Conservation (phyloP, 2,329 filamentous ascomycete genomes). For the Cylindrodendrum hubeiense region DNA sequence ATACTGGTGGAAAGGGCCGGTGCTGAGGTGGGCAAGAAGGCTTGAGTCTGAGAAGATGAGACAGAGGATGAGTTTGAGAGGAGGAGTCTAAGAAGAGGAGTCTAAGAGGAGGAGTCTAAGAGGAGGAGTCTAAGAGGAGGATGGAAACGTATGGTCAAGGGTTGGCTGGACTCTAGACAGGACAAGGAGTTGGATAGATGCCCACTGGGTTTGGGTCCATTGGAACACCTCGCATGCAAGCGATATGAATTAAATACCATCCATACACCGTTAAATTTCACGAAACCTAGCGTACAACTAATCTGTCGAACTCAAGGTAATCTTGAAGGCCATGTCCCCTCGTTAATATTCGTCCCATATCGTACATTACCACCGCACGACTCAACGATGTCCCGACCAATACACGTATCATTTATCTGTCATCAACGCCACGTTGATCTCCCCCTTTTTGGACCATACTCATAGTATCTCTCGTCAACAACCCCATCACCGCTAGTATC, state of each 20-base stretch:
- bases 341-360: not conserved
- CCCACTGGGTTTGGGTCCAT: not conserved
- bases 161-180: not conserved
- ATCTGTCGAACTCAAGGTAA: not conserved
- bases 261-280: not conserved
- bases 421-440: conserved; percentile 2
- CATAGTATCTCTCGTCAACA: conserved; percentile 24
- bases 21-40: conserved; percentile 47
- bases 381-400: no score
- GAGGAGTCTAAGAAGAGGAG: no score
- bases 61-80: no score
- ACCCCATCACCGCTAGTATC: not conserved
- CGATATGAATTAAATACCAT: not conserved
- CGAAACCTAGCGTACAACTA: not conserved
- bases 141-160: not conserved
- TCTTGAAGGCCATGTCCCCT: not conserved
- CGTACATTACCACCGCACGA: not conserved
- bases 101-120: no score
- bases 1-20: conserved; percentile 74
- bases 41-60: no score
- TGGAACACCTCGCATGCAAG: not conserved
- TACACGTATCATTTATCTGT: no score
- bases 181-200: not conserved
- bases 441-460: conserved; percentile 16
- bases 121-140: not conserved